Percentiles rank a stretch among this genome's conserved stretches.
These are phyloP conservation scores for Suhomyces coccinellae DNA, from an alignment of 1,139 yeast species.

Conservation along the genomic window DNA sequence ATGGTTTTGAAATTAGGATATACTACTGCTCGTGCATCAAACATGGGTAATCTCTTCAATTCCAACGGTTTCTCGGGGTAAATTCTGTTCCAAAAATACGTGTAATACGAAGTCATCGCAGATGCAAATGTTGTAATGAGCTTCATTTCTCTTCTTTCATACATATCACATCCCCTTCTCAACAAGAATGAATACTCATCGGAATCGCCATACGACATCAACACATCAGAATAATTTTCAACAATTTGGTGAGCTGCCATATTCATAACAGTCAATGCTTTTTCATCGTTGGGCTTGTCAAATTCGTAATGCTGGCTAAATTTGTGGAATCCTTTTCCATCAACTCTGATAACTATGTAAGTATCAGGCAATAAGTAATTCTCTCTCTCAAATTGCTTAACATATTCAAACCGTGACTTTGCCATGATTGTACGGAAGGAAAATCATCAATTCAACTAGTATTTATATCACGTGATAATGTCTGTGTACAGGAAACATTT, in stretches of 20 bases:
- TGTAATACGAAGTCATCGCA: conserved; percentile 76
- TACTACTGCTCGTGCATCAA: conserved; percentile 87
- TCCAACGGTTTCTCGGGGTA: conserved; percentile 49
- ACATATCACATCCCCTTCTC: conserved; percentile 59
- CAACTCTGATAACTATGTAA: conserved; percentile 80
- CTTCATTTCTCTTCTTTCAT: conserved; percentile 80
- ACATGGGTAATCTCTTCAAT: conserved; percentile 65
- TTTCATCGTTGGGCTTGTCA: conserved; percentile 80
- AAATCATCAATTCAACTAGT: not conserved
- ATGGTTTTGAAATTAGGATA: conserved; percentile 68
- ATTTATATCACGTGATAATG: too few relatives aligned
- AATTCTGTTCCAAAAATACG: conserved; percentile 59
- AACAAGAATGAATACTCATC: conserved; percentile 90
- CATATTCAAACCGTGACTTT: conserved; percentile 58
- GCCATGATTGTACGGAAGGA: conserved; percentile 14
- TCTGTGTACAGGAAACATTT: too few relatives aligned
- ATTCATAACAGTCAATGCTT: conserved; percentile 81
- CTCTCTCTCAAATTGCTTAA: conserved; percentile 75
- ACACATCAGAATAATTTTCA: conserved; percentile 64
- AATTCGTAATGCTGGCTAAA: conserved; percentile 74
- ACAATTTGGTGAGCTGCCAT: conserved; percentile 69
- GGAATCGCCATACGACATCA: conserved; percentile 89
- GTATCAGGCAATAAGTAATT: conserved; percentile 74
- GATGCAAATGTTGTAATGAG: conserved; percentile 80
- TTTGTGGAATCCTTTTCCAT: conserved; percentile 92